These are phyloP conservation scores for Limtongozyma cylindracea DNA, from an alignment of 805 yeast species.

Conservation along the genomic window DNA sequence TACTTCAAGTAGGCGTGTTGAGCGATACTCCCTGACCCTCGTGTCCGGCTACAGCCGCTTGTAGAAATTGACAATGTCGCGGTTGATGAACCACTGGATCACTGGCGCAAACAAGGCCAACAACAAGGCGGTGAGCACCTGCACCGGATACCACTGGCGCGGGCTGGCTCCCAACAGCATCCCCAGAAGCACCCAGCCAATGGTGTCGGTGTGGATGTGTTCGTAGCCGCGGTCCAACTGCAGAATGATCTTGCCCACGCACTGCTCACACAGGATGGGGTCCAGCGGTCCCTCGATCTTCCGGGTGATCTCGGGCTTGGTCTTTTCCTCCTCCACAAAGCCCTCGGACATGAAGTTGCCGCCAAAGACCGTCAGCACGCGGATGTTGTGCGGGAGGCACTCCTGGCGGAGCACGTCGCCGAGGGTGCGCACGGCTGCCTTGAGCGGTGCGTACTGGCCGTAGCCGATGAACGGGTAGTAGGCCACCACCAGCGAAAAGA, in stretches of 20 bases:
- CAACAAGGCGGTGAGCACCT: conserved; percentile 10
- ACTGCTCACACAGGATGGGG: conserved; percentile 40
- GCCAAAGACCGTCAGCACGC: conserved; percentile 57
- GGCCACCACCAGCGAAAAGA: conserved; percentile 51
- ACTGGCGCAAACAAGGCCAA: conserved; percentile 25
- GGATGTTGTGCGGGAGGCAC: conserved; percentile 32
- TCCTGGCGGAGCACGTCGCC: conserved; percentile 71
- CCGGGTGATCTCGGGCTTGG: conserved; percentile 70
- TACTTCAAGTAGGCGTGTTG: conserved; percentile 5
- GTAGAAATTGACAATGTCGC: conserved; percentile 25
- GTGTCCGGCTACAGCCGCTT: conserved; percentile 8
- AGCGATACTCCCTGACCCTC: too few species aligned
- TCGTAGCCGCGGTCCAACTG: conserved; percentile 40
- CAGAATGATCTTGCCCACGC: conserved; percentile 33
- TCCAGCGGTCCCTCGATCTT: conserved; percentile 65
- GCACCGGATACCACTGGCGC: conserved; percentile 25
- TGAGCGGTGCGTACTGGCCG: conserved; percentile 71
- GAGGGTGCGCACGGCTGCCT: conserved; percentile 57
- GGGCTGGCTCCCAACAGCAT: conserved; percentile 50
- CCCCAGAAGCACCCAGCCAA: conserved; percentile 61
- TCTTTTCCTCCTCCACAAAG: conserved; percentile 46
- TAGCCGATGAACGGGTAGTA: conserved; percentile 83
- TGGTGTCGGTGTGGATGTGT: conserved; percentile 55
- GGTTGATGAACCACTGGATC: conserved; percentile 19
- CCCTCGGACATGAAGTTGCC: conserved; percentile 90